Evolutionary conservation across 805 yeast genomes (phyloP).

Genomic region (Pichia membranifaciens): DNA sequence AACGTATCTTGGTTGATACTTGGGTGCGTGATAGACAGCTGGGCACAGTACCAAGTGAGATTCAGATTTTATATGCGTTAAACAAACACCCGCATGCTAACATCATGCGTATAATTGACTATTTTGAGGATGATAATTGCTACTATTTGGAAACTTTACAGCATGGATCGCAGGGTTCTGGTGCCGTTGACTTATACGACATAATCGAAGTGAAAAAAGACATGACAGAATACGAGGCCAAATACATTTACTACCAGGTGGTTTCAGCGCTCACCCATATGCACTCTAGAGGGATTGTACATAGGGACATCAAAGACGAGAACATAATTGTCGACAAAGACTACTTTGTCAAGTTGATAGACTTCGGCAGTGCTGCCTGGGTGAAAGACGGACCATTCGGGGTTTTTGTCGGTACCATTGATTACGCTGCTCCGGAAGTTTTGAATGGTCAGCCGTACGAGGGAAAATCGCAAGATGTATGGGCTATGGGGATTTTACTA

Average conservation of each 20-base stretch:
- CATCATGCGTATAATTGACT: conserved; percentile 79
- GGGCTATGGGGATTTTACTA: conserved; percentile 91
- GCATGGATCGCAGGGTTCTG: conserved; percentile 63
- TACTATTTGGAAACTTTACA: conserved; percentile 90
- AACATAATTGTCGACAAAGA: conserved; percentile 81
- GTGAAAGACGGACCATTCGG: conserved; percentile 90
- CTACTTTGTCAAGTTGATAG: conserved; percentile 80
- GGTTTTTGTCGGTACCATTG: conserved; percentile 95
- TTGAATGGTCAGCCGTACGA: conserved; percentile 81
- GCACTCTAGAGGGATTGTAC: conserved; percentile 83
- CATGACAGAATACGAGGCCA: conserved; percentile 76
- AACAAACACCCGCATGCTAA: conserved; percentile 78
- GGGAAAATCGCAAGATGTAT: conserved; percentile 92
- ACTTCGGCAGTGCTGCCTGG: conserved; percentile 94
- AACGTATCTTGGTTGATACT: conserved; percentile 88
- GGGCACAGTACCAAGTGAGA: conserved; percentile 96
- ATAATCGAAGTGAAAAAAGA: conserved; percentile 78
- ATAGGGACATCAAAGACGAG: conserved; percentile 93
- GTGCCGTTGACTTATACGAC: conserved; percentile 91
- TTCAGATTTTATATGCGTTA: conserved; percentile 83
- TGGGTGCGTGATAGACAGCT: conserved; percentile 91
- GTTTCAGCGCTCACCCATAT: conserved; percentile 74
- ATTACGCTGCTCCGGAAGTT: conserved; percentile 97
- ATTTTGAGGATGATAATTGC: conserved; percentile 84
- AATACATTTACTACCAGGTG: conserved; percentile 71